Base-by-base conservation (phyloP, 768 basidiomycete species). In the Candolleomyces aberdarensis region DNA sequence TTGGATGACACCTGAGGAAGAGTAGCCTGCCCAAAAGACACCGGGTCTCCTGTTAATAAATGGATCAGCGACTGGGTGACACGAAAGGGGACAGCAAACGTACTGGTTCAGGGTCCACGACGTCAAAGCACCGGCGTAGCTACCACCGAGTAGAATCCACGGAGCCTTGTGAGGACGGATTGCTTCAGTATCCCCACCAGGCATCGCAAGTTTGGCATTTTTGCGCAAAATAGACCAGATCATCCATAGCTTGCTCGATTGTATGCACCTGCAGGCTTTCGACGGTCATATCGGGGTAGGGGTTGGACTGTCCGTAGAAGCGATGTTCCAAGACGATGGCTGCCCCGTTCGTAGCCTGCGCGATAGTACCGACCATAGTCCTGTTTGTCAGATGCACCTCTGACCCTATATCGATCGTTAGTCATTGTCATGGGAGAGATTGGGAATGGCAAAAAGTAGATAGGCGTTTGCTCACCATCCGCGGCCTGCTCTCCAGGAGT, bases 271-370 rank as follows among this genome's bases (percentile, higher is more conserved):
- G 70, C 43, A 91, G 73, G 66, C 84, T 88, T 63, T 78, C 70
- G 29, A 80, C 81, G 29, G 75, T 81, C 32, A 91, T 78, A 69
- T 89, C 78, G 22, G 79, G 73, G 52, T 77, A 80, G 4, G 89
- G 89, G 67, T 89, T 91, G 58, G 88, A 90, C 17, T 82, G 72
- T 13, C 89, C 89, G 63, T 85, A 91, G 77, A 86, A 92, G 26
- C 89, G 80, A 66, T 91, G 89, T 66, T 91, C 89, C 31, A 90
- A 61, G 29, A 89, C 73, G 63, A 90, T 75, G 5, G 82, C 79
- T n/a, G 83, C 83, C 20, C 85, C 89, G 40, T 81, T 81, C 59
- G 88, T 77, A 68, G 85, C 83, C 66, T 88, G 83, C n/a, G 13
- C 76, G 62, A 89, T 84, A 52, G 78, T 75, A 14, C 88, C 89